These are phyloP conservation scores for Auriscalpium microsporum DNA, from an alignment of 768 basidiomycete species.

Conservation along the genomic window DNA sequence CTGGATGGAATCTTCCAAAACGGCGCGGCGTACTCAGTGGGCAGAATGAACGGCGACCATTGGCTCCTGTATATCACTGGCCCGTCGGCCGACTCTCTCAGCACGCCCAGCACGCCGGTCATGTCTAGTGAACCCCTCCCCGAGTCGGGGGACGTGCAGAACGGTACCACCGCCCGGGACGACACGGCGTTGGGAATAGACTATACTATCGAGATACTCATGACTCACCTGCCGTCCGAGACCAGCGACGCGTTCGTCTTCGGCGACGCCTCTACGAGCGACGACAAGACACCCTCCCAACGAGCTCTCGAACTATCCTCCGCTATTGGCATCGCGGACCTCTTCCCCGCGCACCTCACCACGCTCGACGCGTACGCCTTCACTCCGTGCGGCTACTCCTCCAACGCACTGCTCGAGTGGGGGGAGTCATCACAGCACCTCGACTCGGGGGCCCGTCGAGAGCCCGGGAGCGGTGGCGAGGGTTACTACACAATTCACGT, in stretches of 20 bases:
- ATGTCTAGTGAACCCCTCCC: slow-evolving; percentile 16
- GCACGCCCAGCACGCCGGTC: slow-evolving; percentile 2
- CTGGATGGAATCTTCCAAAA: slow-evolving; percentile 83
- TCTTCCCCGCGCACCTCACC: slow-evolving; percentile 75
- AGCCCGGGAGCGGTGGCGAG: slow-evolving; percentile 41
- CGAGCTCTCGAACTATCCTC: slow-evolving; percentile 58
- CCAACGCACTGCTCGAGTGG: slow-evolving; percentile 81
- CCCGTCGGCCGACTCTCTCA: slow-evolving; percentile 32
- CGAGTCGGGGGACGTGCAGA: slow-evolving; percentile 8
- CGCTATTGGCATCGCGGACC: slow-evolving; percentile 65
- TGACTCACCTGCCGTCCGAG: slow-evolving; percentile 76
- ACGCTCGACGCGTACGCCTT: slow-evolving; percentile 91
- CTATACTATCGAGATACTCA: slow-evolving; percentile 96
- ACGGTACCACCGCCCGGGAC: slow-evolving; percentile 9
- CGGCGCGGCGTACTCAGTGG: slow-evolving; percentile 93
- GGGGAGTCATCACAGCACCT: slow-evolving; percentile 26
- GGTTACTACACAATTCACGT: slow-evolving; percentile 99
- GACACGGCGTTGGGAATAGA: slow-evolving; percentile 39
- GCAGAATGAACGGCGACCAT: slow-evolving; percentile 97
- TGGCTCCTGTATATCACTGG: slow-evolving; percentile 93
- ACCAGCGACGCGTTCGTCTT: slow-evolving; percentile 77
- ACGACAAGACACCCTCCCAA: slow-evolving; percentile 31
- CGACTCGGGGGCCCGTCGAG: slow-evolving; percentile 11
- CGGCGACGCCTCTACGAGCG: slow-evolving; percentile 17
- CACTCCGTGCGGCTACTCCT: slow-evolving; percentile 91